Base-by-base conservation (phyloP, 306 rosid species). In the Pterocarpus macrocarpus region DNA sequence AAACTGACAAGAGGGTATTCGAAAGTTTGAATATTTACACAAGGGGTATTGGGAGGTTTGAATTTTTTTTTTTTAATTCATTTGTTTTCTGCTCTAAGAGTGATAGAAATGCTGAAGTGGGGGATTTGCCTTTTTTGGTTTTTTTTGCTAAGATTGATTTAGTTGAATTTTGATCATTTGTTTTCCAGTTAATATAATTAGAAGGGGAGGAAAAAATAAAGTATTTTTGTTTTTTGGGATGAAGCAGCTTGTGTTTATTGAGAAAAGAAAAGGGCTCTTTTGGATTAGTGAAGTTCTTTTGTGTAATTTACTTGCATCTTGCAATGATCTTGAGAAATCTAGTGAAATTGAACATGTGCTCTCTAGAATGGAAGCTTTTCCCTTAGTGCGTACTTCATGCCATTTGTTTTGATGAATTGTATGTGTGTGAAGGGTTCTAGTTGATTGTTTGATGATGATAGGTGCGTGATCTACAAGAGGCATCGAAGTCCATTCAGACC, bases 401-500 rank as follows among this genome's bases (percentile, higher is more conserved):
- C 16, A 15, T 67, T 76, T 43, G 49, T 34, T 36, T 22, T 22
- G 28, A 22, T 22, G 28, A 22, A 22, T 22, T 22, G 28, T 22
- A 22, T 22, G 28, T 30, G 1, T 45, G 75, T 43, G 28, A 45
- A 34, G 43, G 59, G 36, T 62, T 68, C 16, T 71, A 70, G 80
- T 56, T 47, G n/a, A 61, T 52, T 71, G 61, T 39, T 78, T 62
- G 76, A 10, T 75, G 35, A 15, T 86, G 35, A 44, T 43, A 95
- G 99, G 99, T 95, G 69, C 38, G 70, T 12, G 97, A 95, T 90
- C 93, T 95, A 12, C 80, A 78, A n/a, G 93, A 79, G 84, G 97
- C 98, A 15, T 93, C 99, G 5, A 89, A 93, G 33, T 90, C 96
- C 6, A 86, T 90, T 61, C 71, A 35, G 87, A 89, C 85, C 13